These are phyloP conservation scores for Beauveria rudraprayagi DNA, from an alignment of 2,329 filamentous ascomycete genomes.

Conservation along the genomic window DNA sequence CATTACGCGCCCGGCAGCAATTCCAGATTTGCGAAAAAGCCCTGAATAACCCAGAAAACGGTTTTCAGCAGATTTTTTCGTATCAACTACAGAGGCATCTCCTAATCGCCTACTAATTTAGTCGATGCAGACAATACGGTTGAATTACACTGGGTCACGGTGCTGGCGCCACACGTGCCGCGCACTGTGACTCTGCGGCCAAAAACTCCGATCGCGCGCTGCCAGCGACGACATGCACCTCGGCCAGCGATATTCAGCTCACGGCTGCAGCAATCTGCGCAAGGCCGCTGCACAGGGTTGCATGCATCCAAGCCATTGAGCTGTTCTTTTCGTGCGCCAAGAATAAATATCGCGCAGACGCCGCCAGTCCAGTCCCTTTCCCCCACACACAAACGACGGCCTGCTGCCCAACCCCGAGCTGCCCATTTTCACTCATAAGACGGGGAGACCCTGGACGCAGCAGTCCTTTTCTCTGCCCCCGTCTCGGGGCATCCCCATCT, in stretches of 20 bases:
- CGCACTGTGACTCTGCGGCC: neutral
- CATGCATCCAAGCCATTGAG: neutral
- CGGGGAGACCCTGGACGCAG: neutral
- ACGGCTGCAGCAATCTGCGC: neutral
- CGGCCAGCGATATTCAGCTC: neutral
- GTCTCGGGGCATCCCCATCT: neutral
- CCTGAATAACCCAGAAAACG: neutral
- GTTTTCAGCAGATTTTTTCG: neutral
- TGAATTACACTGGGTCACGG: conserved; percentile 4
- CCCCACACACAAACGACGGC: neutral
- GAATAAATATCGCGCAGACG: conserved; percentile 10
- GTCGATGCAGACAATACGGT: neutral
- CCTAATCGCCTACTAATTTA: neutral
- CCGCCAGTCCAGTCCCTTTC: neutral
- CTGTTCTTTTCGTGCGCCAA: neutral
- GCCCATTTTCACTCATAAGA: neutral
- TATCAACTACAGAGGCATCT: neutral
- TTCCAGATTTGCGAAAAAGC: neutral
- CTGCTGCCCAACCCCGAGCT: conserved; percentile 5
- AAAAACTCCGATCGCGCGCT: neutral
- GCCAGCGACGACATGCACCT: neutral
- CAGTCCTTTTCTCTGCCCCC: neutral
- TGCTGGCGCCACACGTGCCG: neutral
- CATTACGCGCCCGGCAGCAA: neutral
- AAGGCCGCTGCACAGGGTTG: neutral